Percentiles rank a stretch among this genome's conserved stretches.
Evolutionary conservation across 1,284 basidiomycete species (phyloP).

Genomic region (Apiotrichum veenhuisii): DNA sequence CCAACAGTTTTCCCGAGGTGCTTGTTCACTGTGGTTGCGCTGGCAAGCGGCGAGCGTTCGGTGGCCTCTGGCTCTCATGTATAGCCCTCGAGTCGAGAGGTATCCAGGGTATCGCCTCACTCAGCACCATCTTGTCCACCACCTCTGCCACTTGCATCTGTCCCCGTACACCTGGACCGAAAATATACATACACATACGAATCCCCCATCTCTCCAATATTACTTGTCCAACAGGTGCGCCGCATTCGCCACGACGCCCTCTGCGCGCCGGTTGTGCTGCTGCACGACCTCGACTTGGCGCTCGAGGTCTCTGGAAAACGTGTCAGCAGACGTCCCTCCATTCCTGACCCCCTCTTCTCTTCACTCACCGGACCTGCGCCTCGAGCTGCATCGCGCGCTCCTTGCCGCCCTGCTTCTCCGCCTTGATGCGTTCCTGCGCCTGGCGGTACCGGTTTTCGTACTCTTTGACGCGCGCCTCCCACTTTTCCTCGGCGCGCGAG

Average conservation of each 20-base stretch:
- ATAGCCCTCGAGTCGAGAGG: no score
- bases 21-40: no score
- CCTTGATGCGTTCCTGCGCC: conserved; percentile 90
- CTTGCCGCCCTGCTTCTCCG: conserved; percentile 90
- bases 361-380: conserved; percentile 43
- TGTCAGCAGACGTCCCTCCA: no score
- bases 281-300: conserved; percentile 37
- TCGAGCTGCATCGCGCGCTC: conserved; percentile 60
- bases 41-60: no score
- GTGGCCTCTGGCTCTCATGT: no score
- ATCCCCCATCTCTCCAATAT: neutral
- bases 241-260: conserved; percentile 40
- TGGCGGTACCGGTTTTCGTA: conserved; percentile 77
- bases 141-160: no score
- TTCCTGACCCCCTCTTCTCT: neutral
- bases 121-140: no score
- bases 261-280: conserved; percentile 36
- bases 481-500: conserved; percentile 69
- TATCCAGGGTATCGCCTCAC: no score
- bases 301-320: conserved; percentile 41
- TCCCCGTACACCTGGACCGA: no score
- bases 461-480: conserved; percentile 88
- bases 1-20: no score
- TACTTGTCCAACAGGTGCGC: conserved; percentile 28
- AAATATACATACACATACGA: neutral